These are phyloP conservation scores for Sporothrix schenckii DNA, from an alignment of 2,329 filamentous ascomycete genomes.

Conservation along the genomic window DNA sequence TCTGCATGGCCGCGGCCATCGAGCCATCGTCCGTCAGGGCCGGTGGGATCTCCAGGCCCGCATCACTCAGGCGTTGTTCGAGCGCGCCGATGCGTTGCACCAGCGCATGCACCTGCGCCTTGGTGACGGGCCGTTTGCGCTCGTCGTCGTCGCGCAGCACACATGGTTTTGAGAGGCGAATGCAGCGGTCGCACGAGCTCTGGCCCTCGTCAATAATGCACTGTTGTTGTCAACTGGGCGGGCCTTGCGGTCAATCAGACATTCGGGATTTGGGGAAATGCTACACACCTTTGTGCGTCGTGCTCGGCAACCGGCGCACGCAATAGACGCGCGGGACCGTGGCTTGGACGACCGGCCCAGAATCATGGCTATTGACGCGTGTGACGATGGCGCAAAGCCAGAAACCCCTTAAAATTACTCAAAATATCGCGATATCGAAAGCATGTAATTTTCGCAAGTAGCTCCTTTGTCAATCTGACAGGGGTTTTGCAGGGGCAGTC, in stretches of 20 bases:
- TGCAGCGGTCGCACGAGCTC: constrained; percentile 28
- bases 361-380: constrained; percentile 23
- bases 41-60: constrained; percentile 30
- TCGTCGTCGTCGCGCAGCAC: constrained; percentile 33
- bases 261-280: constrained; percentile 8
- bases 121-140: constrained; percentile 32
- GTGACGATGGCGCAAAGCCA: neutral
- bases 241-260: neutral
- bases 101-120: constrained; percentile 30
- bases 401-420: neutral
- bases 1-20: neutral
- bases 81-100: constrained; percentile 27
- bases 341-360: constrained; percentile 31
- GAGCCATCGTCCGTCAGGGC: constrained; percentile 11
- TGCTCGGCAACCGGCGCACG: constrained; percentile 32
- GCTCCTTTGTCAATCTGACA: neutral
- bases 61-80: constrained; percentile 29
- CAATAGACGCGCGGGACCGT: constrained; percentile 32
- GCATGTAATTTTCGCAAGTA: neutral
- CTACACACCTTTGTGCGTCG: constrained; percentile 30
- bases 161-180: constrained; percentile 28
- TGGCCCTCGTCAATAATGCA: constrained; percentile 32
- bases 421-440: constrained; percentile 9
- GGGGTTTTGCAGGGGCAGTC: constrained; percentile 15
- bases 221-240: neutral